These are phyloP conservation scores for Groenewaldozyma tartarivorans DNA, from an alignment of 805 yeast genomes.

Conservation along the genomic window DNA sequence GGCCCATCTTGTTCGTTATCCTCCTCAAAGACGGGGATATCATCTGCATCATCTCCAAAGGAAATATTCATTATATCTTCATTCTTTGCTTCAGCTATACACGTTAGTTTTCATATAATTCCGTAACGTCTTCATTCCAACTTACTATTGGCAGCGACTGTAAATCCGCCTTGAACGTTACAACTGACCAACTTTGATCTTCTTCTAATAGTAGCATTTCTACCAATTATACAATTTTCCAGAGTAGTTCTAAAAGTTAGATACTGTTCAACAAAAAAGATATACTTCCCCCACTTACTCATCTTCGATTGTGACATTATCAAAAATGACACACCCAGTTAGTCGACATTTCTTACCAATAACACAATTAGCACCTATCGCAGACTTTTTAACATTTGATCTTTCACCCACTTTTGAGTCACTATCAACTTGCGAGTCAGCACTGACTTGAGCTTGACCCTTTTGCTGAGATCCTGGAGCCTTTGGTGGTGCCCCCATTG, in stretches of 20 bases:
- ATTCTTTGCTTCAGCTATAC: constrained; percentile 20
- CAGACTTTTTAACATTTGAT: constrained; percentile 78
- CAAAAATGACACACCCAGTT: constrained; percentile 74
- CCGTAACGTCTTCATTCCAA: too few relatives aligned
- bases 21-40: constrained; percentile 16
- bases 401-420: constrained; percentile 65
- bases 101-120: too few relatives aligned
- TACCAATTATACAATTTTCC: constrained; percentile 86
- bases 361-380: constrained; percentile 61
- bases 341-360: constrained; percentile 84
- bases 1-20: constrained; percentile 26
- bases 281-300: constrained; percentile 36
- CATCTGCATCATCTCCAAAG: constrained; percentile 16
- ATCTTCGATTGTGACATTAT: constrained; percentile 65
- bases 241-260: constrained; percentile 19
- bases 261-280: constrained; percentile 8
- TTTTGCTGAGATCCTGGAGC: constrained; percentile 16
- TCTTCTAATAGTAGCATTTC: constrained; percentile 48
- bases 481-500: constrained; percentile 17
- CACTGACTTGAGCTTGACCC: constrained; percentile 66
- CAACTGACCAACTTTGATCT: constrained; percentile 68
- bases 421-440: constrained; percentile 72
- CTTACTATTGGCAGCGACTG: constrained; percentile 34
- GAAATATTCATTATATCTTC: constrained; percentile 30
- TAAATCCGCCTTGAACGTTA: constrained; percentile 73